A percentile compares a stretch with the other conserved stretches of the same genome.
These are phyloP conservation scores for Linum trigynum DNA, from an alignment of 345 rosid species.

Conservation along the genomic window DNA sequence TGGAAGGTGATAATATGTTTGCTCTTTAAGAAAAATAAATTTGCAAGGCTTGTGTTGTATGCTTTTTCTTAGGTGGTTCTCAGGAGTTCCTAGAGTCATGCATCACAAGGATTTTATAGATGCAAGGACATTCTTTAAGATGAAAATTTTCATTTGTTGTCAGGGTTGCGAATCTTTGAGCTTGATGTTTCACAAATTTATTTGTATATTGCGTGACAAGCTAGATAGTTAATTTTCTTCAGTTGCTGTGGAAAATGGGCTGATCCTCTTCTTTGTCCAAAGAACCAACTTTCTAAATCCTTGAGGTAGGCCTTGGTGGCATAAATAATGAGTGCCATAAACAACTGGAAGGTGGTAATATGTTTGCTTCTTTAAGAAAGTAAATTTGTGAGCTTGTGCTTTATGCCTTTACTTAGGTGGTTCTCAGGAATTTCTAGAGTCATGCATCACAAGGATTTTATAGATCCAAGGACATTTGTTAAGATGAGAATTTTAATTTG, in stretches of 20 bases:
- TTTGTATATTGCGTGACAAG: background rate
- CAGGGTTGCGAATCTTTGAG: background rate
- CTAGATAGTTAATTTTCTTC: background rate
- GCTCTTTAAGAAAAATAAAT: background rate
- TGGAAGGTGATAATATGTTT: slow-evolving; percentile 45
- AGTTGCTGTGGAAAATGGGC: background rate
- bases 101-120: background rate
- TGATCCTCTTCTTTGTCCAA: background rate
- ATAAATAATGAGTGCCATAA: slow-evolving; percentile 23
- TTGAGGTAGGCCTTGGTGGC: background rate
- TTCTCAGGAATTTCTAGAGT: background rate
- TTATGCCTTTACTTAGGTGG: background rate
- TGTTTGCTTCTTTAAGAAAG: background rate
- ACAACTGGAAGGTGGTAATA: slow-evolving; percentile 52
- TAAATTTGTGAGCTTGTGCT: background rate
- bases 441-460: background rate
- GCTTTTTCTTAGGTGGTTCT: background rate
- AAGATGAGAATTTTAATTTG: background rate
- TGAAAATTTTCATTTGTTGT: background rate
- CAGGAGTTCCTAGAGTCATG: background rate
- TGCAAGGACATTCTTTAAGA: background rate
- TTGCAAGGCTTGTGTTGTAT: background rate
- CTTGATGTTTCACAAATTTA: background rate
- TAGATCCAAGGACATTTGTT: background rate
- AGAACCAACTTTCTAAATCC: background rate